These are phyloP conservation scores for Fusarium armeniacum DNA, from an alignment of 2,329 filamentous ascomycete species.

Conservation along the genomic window DNA sequence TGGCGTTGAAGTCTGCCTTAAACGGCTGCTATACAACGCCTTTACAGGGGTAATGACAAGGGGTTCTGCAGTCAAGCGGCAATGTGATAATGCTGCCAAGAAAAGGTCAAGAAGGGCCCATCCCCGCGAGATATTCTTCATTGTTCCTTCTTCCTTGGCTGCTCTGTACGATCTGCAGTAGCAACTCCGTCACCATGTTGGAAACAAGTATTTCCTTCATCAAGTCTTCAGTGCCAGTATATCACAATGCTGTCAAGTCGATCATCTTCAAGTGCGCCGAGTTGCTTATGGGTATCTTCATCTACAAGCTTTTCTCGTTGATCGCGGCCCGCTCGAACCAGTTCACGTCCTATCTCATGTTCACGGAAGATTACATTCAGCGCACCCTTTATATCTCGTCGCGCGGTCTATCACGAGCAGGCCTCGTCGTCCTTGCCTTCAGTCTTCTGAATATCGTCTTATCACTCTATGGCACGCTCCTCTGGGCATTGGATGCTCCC, in stretches of 20 bases:
- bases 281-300: conserved; percentile 34
- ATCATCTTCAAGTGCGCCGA: conserved; percentile 40
- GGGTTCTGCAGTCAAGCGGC: not conserved
- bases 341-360: conserved; percentile 44
- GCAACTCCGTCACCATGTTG: conserved; percentile 19
- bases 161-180: not conserved
- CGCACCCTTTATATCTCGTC: conserved; percentile 29
- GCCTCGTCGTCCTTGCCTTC: conserved; percentile 25
- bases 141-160: not conserved
- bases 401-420: conserved; percentile 25
- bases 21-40: not conserved
- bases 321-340: conserved; percentile 35
- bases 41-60: not conserved
- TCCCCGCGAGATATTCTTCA: not conserved
- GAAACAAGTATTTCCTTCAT: conserved; percentile 18
- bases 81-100: not conserved
- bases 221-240: conserved; percentile 33
- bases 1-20: not conserved
- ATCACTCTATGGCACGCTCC: conserved; percentile 35
- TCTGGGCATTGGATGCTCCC: conserved; percentile 38
- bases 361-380: conserved; percentile 40
- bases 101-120: no score
- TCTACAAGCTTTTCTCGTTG: conserved; percentile 37
- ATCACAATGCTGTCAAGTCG: conserved; percentile 41
- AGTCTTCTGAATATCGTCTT: conserved; percentile 23